phyloP scores from a whole-genome alignment of 225 moss, liverwort and hornwort genomes.

The Bryum argenteum region DNA sequence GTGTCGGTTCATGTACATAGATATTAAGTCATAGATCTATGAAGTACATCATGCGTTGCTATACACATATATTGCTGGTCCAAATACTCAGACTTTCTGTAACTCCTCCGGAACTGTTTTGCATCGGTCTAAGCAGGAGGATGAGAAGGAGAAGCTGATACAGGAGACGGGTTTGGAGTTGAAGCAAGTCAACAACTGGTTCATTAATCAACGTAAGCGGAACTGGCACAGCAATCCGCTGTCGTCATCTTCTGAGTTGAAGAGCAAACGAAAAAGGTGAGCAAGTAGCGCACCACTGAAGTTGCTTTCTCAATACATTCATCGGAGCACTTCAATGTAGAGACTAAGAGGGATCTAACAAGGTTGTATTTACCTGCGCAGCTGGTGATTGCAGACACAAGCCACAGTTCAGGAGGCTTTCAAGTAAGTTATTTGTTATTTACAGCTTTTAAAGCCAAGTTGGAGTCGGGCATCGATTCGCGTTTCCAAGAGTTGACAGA shows the following conservation, averaged over 20 bases:
- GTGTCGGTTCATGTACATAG: too few relatives aligned
- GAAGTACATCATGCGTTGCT: neutral
- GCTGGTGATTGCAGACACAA: too few relatives aligned
- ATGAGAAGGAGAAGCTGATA: conserved; percentile 79
- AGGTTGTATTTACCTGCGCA: too few relatives aligned
- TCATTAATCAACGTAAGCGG: conserved; percentile 86
- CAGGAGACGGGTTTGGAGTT: conserved; percentile 77
- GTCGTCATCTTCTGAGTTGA: conserved; percentile 52
- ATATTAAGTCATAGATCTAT: neutral
- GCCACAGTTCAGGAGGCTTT: too few relatives aligned
- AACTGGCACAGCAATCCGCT: conserved; percentile 83
- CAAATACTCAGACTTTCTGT: neutral
- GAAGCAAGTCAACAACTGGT: conserved; percentile 92
- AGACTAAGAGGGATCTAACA: too few relatives aligned
- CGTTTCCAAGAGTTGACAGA: too few relatives aligned
- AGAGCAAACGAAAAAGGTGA: conserved; percentile 51
- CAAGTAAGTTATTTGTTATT: too few relatives aligned
- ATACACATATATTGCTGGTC: neutral
- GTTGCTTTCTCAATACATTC: neutral
- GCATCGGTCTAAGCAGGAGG: conserved; percentile 54
- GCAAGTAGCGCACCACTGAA: neutral
- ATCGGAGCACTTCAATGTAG: neutral
- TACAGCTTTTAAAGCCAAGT: too few relatives aligned
- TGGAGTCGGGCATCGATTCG: too few relatives aligned
- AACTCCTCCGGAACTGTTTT: conserved; percentile 1